Percentiles rank a stretch among this genome's conserved stretches.
Conservation (phyloP, 2,329 filamentous ascomycete species). For the Phaeosphaeria sp. region DNA sequence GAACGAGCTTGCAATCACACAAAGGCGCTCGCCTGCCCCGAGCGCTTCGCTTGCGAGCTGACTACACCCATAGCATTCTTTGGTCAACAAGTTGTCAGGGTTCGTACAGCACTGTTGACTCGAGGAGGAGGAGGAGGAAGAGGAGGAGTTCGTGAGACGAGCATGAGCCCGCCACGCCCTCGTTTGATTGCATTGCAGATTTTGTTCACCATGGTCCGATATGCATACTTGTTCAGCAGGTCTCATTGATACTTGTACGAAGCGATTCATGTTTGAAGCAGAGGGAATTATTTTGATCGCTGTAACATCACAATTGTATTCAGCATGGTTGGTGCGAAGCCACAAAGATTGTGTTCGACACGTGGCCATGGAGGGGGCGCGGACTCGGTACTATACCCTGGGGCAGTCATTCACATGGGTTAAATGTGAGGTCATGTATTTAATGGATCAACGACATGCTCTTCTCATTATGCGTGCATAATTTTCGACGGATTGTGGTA, state of each 20-base stretch:
- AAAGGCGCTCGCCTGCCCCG: neutral
- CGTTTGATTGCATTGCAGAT: neutral
- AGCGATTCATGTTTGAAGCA: constrained; percentile 3
- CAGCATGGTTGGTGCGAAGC: constrained; percentile 6
- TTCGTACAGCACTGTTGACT: neutral
- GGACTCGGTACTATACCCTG: constrained; percentile 31
- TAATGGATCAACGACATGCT: neutral
- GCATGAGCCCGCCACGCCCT: neutral
- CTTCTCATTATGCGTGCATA: neutral
- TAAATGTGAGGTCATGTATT: neutral
- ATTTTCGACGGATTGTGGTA: constrained; percentile 10
- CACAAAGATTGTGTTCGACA: constrained; percentile 4
- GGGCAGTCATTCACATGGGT: neutral
- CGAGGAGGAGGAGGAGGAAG: neutral
- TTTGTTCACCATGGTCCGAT: neutral
- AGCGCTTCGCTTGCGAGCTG: neutral
- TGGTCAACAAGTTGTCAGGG: neutral
- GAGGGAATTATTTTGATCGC: constrained; percentile 1
- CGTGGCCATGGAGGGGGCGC: constrained; percentile 4
- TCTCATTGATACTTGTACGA: neutral
- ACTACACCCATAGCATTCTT: neutral
- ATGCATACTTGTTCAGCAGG: neutral
- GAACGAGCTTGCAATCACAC: neutral
- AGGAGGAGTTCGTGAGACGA: too few species aligned
- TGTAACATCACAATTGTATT: constrained; percentile 17